These are phyloP conservation scores for Sphaerulina vaccinii DNA, from an alignment of 2,329 filamentous ascomycete species.

Conservation along the genomic window DNA sequence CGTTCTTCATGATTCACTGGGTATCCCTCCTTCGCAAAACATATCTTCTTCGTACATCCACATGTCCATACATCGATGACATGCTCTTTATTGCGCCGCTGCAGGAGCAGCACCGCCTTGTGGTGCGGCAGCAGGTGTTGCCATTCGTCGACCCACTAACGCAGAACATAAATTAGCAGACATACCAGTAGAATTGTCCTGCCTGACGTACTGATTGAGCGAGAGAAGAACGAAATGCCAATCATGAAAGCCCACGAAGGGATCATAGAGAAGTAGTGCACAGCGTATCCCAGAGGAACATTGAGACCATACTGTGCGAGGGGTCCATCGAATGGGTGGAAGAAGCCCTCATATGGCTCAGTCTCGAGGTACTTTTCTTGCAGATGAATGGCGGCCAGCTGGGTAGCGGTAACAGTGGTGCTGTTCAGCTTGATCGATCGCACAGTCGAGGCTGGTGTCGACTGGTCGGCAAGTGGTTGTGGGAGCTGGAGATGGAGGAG, in stretches of 20 bases:
- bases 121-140: constrained; percentile 2
- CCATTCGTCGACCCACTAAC: constrained; percentile 12
- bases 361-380: constrained; percentile 58
- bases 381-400: constrained; percentile 60
- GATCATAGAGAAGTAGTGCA: constrained; percentile 62
- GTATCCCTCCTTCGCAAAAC: not conserved
- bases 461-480: constrained; percentile 60
- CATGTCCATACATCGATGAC: not conserved
- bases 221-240: constrained; percentile 68
- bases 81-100: constrained; percentile 1
- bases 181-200: not conserved
- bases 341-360: constrained; percentile 61
- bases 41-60: not conserved
- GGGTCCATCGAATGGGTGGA: constrained; percentile 73
- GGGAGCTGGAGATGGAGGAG: constrained; percentile 66
- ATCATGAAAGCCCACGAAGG: constrained; percentile 77
- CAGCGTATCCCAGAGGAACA: constrained; percentile 64
- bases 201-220: constrained; percentile 56
- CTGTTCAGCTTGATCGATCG: constrained; percentile 67
- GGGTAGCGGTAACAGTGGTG: constrained; percentile 64
- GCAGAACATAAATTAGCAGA: constrained; percentile 4
- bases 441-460: constrained; percentile 62
- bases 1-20: not conserved
- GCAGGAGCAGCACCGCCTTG: constrained; percentile 6
- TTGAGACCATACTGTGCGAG: constrained; percentile 62